phyloP scores from a whole-genome alignment of 306 rosid genomes.

The Myrica gale region DNA sequence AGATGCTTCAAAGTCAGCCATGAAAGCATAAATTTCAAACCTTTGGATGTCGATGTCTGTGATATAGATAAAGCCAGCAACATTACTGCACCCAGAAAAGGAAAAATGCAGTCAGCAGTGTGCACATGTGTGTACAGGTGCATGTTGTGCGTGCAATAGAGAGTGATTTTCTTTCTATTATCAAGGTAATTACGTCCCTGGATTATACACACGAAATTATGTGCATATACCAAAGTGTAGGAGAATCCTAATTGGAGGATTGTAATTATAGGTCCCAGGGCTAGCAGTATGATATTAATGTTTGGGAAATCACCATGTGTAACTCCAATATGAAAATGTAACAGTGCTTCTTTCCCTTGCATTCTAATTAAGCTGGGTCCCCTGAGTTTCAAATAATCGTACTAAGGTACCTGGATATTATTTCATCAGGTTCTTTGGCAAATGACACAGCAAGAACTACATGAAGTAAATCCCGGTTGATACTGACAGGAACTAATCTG shows the following conservation, averaged over 20 bases:
- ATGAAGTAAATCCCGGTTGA: slow-evolving; percentile 78
- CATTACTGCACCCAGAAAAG: slow-evolving; percentile 57
- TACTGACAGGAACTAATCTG: slow-evolving; percentile 73
- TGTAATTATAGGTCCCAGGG: not conserved
- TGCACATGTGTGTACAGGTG: not conserved
- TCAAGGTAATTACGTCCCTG: not conserved
- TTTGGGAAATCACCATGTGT: not conserved
- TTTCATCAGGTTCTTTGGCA: slow-evolving; percentile 89
- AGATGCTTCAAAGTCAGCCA: not conserved
- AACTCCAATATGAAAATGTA: not conserved
- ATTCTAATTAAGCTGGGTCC: not conserved
- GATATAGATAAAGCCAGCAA: slow-evolving; percentile 80
- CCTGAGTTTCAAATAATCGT: not conserved
- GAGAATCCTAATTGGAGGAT: not conserved
- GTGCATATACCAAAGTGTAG: no score
- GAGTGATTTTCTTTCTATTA: not conserved
- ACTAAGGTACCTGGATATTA: slow-evolving; percentile 70
- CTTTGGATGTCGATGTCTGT: slow-evolving; percentile 85
- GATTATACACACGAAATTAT: not conserved
- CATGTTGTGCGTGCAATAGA: not conserved
- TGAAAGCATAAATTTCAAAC: slow-evolving; percentile 42
- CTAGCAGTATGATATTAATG: not conserved
- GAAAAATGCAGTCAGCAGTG: slow-evolving; percentile 5
- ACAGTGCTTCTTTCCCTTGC: not conserved
- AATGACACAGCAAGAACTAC: slow-evolving; percentile 81